Evolutionary conservation across 495 filamentous ascomycete genomes (phyloP), one percentile per base, ranked within the genome.

Genomic region (Podospora sp.): DNA sequence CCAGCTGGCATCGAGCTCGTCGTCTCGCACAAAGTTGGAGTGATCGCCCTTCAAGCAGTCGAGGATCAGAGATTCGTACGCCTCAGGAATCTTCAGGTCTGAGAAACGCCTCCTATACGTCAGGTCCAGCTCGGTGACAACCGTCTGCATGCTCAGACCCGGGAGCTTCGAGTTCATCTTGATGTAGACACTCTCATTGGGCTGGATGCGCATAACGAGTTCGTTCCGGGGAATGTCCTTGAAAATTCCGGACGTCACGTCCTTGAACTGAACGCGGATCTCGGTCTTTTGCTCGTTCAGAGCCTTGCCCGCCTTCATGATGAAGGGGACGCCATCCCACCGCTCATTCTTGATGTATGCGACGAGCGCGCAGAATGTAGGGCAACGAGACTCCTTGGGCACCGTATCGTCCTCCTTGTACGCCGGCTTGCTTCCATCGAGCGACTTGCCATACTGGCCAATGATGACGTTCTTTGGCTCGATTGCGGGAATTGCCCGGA

Each of bases 161-260:
- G 96, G 96, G 60, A 98, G 84, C 85, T 99, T 99, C 11, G 94
- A 97, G 89, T 99, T 99, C 96, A 98, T 99, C 89, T 99, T 99
- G 81, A 97, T 97, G 84, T 99, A 99, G 69, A 99, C 93, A 73
- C 91, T 94, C 84, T 99, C 96, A 81, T 99, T 99, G 70, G 96
- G 96, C 82, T 99, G 96, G 67, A 99, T 96, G 67, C 96, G 93
- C 82, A 99, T 97, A 72, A 99, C 96, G 65, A 99, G 90, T 83
- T 99, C 96, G 84, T 99, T 99, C 59, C 96, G 91, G 60, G 96
- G 96, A 70, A 98, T 99, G 73, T 99, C 94, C 86, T 98, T 98
- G 84, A 99, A 99, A 83, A 99, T 99, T 65, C 96, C 96, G 27
- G 93, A 97, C 22, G 96, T 98, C 62, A 99, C 95, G 73, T 99